A percentile compares a stretch with the other conserved stretches of the same genome.
phyloP scores from a whole-genome alignment of 345 rosid genomes.

The Adansonia digitata region DNA sequence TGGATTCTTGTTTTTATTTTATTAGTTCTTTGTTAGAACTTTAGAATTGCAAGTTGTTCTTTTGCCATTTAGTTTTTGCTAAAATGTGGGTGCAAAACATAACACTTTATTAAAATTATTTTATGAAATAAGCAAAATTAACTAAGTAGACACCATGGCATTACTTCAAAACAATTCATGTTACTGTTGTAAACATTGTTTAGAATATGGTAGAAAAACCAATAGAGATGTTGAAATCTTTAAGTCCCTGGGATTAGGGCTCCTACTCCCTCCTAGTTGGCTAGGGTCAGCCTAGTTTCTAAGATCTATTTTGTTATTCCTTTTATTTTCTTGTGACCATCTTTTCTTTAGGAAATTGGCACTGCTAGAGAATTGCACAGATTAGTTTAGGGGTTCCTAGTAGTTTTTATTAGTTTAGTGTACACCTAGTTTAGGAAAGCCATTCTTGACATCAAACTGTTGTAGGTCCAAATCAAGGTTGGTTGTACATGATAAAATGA shows the following conservation, averaged over 20 bases:
- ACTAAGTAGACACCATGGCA: background rate
- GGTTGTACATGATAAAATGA: too few species aligned
- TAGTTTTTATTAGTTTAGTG: too few species aligned
- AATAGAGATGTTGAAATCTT: background rate
- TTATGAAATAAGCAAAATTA: background rate
- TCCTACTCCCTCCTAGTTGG: background rate
- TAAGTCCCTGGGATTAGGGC: background rate
- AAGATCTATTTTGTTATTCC: too few species aligned
- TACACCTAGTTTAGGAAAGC: too few species aligned
- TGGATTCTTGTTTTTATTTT: background rate
- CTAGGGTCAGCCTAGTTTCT: background rate
- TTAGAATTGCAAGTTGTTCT: conserved; percentile 6
- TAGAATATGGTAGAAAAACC: background rate
- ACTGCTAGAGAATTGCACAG: too few species aligned
- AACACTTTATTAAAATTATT: background rate
- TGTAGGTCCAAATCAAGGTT: too few species aligned
- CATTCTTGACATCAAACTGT: too few species aligned
- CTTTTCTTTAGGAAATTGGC: too few species aligned
- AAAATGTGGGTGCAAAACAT: background rate
- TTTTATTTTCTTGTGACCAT: too few species aligned
- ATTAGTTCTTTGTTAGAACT: too few species aligned
- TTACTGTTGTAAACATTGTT: background rate
- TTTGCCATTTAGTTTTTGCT: too few species aligned
- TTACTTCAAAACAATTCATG: background rate
- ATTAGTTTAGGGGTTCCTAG: too few species aligned